Evolutionary conservation across 2,329 filamentous ascomycete species (phyloP).

Genomic region (Pseudohalonectria lignicola): DNA sequence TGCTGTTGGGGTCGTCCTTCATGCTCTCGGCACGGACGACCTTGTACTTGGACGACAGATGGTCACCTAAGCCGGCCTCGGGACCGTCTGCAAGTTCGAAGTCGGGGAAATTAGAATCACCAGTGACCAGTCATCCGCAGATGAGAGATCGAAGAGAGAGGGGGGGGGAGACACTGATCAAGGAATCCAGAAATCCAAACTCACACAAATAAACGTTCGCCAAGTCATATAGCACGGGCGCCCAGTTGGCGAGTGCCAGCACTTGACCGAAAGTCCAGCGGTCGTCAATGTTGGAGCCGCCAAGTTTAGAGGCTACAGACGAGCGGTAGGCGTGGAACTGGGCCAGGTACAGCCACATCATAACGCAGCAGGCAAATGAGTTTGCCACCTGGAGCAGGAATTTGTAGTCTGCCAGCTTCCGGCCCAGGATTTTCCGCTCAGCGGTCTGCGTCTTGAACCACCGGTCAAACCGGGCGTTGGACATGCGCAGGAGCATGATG

Average conservation of each 20-base stretch:
- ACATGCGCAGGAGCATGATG: constrained; percentile 7
- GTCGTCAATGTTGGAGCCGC: constrained; percentile 9
- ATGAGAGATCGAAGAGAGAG: too few species aligned
- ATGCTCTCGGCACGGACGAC: too few species aligned
- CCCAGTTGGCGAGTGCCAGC: constrained; percentile 17
- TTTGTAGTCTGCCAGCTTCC: constrained; percentile 1
- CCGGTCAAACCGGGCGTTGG: constrained; percentile 5
- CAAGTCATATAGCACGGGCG: constrained; percentile 16
- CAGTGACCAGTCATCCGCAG: too few species aligned
- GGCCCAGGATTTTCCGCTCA: neutral
- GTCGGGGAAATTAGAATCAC: too few species aligned
- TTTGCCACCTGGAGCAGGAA: constrained; percentile 7
- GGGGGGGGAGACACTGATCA: too few species aligned
- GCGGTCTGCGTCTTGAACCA: neutral
- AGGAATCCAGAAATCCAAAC: too few species aligned
- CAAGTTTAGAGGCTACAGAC: constrained; percentile 6
- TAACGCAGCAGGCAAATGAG: constrained; percentile 7
- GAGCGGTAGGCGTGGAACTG: constrained; percentile 15
- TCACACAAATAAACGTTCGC: constrained; percentile 14
- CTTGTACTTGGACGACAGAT: too few species aligned
- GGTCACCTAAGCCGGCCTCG: too few species aligned
- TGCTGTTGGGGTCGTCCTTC: too few species aligned
- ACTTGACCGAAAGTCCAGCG: constrained; percentile 20
- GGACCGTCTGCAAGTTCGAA: too few species aligned
- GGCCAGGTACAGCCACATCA: constrained; percentile 17